These are phyloP conservation scores for Rhipidocladum racemiflorum DNA, from an alignment of 176 grass and related monocot genomes.

Conservation along the genomic window DNA sequence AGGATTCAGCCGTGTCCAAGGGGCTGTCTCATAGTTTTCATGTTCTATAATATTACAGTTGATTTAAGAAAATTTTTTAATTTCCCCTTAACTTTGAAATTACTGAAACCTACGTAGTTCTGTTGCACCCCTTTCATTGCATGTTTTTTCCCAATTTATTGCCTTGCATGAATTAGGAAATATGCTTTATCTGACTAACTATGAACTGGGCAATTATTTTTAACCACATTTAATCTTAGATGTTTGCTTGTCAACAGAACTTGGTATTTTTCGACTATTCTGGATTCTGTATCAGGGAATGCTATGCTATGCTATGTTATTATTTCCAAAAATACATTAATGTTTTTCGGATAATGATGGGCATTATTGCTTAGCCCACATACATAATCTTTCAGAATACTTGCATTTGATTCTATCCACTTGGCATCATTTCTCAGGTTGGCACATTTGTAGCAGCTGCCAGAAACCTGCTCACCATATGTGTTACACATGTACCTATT, in stretches of 20 bases:
- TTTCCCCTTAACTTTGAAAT: background rate
- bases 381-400: constrained; percentile 1
- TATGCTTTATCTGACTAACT: background rate
- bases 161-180: constrained; percentile 20
- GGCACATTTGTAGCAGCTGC: too few relatives aligned
- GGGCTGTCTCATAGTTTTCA: background rate
- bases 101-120: background rate
- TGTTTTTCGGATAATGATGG: background rate
- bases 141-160: background rate
- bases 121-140: background rate
- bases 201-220: background rate
- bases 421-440: constrained; percentile 23
- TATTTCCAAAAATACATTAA: background rate
- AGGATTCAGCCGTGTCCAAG: too few relatives aligned
- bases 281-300: background rate
- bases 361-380: background rate
- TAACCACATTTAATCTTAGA: background rate
- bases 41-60: constrained; percentile 6
- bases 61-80: background rate
- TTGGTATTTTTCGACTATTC: constrained; percentile 4
- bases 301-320: background rate
- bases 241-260: background rate
- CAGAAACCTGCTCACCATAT: too few relatives aligned
- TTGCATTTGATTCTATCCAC: constrained; percentile 30
- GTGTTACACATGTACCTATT: too few relatives aligned